Base-by-base conservation (phyloP, 2,329 filamentous ascomycete genomes). In the Penicillium thymicola region DNA sequence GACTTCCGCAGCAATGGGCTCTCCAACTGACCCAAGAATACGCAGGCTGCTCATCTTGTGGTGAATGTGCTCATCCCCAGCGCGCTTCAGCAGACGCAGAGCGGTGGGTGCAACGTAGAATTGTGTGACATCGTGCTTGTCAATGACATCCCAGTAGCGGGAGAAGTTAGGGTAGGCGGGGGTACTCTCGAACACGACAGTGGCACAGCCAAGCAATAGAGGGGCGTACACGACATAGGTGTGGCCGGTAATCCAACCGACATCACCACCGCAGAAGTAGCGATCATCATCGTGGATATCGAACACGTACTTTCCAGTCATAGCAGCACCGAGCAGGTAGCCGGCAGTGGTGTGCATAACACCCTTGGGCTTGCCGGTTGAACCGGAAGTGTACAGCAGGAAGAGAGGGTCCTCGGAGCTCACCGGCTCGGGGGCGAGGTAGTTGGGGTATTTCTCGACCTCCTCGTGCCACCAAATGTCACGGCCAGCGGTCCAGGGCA, bases 381-480 rank as follows among this genome's bases (percentile, higher is more conserved):
- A 97, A 40, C 94, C 94, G 36, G 93, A 97, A 2, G 94, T 99
- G 80, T 99, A 99, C 55, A 99, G 89, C 57, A 99, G 81, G 85
- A 97, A 99, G 9, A 99, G 85, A 55, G 94, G 94, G 71, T 99
- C 94, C 76, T 99, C 94, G 0, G 94, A 89, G 81, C 85, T 90
- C 84, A 99, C 89, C 63, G 86, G 78, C 81, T 95, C 92, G 11
- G 93, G 92, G 30, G 93, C 81, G 71, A 95, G 88, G 82, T 97
- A 97, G 68, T 86, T 83, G 62, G 94, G 94, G 85, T 91, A 97
- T 81, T 97, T 97, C 75, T 95, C 90, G 54, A 93, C 87, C 83
- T 97, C 93, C 80, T 97, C 94, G 76, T 97, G 92, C 94, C 94
- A 99, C 94, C 94, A 99, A 72, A 85, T 83, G 76, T 99, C 94